A percentile compares a stretch with the other conserved stretches of the same genome.
Conservation (phyloP, 306 rosid genomes). For the Sophora flavescens region DNA sequence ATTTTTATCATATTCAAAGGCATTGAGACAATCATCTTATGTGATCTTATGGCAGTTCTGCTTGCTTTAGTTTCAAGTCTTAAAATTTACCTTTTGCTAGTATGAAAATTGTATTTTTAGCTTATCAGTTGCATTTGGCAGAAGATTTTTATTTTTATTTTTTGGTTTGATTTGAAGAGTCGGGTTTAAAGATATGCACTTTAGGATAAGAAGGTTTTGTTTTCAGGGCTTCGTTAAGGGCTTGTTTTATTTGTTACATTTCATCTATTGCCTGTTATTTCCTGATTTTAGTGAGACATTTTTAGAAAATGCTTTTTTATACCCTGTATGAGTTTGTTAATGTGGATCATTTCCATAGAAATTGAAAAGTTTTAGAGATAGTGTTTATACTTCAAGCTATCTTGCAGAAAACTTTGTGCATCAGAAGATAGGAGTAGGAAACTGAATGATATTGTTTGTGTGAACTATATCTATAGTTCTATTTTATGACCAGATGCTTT, state of each 20-base stretch:
- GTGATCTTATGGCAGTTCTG: too few species aligned
- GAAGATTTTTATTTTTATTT: neutral
- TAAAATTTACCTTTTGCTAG: too few species aligned
- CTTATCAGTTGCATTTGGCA: too few species aligned
- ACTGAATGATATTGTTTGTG: neutral
- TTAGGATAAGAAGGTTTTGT: neutral
- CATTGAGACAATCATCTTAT: neutral
- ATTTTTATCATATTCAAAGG: constrained; percentile 43
- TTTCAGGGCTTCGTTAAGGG: neutral
- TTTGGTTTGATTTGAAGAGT: neutral
- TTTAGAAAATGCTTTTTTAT: neutral
- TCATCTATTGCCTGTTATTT: neutral
- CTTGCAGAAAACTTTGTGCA: too few species aligned
- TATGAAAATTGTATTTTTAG: too few species aligned
- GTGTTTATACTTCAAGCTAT: neutral
- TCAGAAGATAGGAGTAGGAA: neutral
- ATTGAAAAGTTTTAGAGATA: neutral
- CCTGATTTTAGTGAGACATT: constrained; percentile 11
- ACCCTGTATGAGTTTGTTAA: neutral
- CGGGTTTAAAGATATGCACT: neutral
- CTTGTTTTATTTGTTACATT: constrained; percentile 4
- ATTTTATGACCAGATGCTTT: neutral
- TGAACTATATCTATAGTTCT: neutral
- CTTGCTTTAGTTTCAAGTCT: too few species aligned
- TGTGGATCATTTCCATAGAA: neutral